Evolutionary conservation across 306 rosid genomes (phyloP).

Genomic region (Oxytropis ochrocephala): DNA sequence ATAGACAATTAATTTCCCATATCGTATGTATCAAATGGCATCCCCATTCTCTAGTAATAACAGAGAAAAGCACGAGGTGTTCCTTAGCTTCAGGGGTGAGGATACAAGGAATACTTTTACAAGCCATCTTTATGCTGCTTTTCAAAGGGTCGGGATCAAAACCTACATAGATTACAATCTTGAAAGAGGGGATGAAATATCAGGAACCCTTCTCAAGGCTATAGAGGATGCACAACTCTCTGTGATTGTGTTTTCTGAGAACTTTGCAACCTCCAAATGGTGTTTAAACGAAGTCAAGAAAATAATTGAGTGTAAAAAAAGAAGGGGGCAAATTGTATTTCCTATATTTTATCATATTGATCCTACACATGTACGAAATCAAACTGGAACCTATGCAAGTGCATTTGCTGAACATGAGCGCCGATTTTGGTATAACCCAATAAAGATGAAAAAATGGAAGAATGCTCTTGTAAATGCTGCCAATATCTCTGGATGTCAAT

Average conservation of each 20-base stretch:
- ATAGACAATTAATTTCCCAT: too few species aligned
- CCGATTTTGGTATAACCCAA: neutral
- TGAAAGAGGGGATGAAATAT: neutral
- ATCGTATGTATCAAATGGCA: too few species aligned
- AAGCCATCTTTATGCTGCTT: neutral
- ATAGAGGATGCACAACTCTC: neutral
- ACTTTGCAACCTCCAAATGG: neutral
- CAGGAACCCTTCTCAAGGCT: neutral
- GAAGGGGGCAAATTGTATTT: neutral
- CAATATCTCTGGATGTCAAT: neutral
- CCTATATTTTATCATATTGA: neutral
- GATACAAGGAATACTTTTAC: neutral
- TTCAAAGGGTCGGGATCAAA: neutral
- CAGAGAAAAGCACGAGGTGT: neutral
- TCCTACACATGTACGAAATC: neutral
- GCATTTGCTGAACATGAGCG: neutral
- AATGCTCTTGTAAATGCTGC: neutral
- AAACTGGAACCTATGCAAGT: neutral
- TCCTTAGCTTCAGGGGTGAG: neutral
- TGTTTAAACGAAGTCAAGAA: neutral
- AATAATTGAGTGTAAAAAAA: neutral
- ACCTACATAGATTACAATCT: neutral
- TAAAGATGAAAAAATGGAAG: neutral
- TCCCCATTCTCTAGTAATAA: neutral
- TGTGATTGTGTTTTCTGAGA: neutral